Percentiles rank a stretch among this genome's conserved stretches.
These are phyloP conservation scores for Phytopythium mirpurense DNA, from an alignment of 352 stramenopile species.

Conservation along the genomic window DNA sequence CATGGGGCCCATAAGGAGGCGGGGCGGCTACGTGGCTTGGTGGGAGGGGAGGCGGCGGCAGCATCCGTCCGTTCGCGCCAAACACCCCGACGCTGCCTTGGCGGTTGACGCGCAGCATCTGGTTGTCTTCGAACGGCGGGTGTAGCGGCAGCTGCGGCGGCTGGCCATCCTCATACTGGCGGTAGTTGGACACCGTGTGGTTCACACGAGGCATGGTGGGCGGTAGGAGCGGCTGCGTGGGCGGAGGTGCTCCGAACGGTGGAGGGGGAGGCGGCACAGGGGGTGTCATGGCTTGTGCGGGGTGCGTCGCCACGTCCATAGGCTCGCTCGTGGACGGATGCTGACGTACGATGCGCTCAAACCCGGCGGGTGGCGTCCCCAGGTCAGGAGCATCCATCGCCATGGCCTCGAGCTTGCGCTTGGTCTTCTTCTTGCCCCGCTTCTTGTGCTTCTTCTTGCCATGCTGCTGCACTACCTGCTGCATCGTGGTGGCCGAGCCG, in stretches of 20 bases:
- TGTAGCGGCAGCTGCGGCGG: conserved; percentile 3
- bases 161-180: not conserved
- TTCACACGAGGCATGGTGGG: conserved; percentile 1
- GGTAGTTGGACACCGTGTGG: not conserved
- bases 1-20: conserved; percentile 7
- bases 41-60: conserved; percentile 1
- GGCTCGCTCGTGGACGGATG: conserved; percentile 14
- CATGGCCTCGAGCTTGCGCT: conserved; percentile 67
- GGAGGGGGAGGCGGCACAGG: not conserved
- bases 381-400: conserved; percentile 14
- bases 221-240: conserved; percentile 6
- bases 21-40: conserved; percentile 1
- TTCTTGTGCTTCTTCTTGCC: conserved; percentile 65
- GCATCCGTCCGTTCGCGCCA: conserved; percentile 12
- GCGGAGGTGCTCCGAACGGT: conserved; percentile 2
- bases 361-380: conserved; percentile 11
- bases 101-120: conserved; percentile 70
- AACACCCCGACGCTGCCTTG: conserved; percentile 60
- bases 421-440: conserved; percentile 68
- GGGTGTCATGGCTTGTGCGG: not conserved
- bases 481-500: not conserved
- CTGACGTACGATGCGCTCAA: conserved; percentile 32
- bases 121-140: conserved; percentile 35
- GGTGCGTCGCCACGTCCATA: not conserved
- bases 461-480: not conserved